phyloP scores from a whole-genome alignment of 495 filamentous ascomycete species.

The Chaetomium fimeti region DNA sequence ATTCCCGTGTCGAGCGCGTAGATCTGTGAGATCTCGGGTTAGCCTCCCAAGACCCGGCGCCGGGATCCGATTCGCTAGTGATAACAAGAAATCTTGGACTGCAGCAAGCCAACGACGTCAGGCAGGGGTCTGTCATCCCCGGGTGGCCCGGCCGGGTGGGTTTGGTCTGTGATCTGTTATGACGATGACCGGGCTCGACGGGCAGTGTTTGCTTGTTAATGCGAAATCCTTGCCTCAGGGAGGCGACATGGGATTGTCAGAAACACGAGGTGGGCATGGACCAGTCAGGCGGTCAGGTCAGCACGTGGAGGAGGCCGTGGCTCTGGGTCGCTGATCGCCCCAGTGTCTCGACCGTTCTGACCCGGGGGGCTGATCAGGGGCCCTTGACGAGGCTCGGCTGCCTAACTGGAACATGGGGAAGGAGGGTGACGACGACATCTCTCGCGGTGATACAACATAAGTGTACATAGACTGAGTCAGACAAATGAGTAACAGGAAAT shows the following conservation, averaged over 20 bases:
- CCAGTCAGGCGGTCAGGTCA: background rate
- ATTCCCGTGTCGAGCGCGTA: background rate
- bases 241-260: background rate
- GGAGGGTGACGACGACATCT: constrained; percentile 8
- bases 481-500: background rate
- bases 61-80: constrained; percentile 15
- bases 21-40: constrained; percentile 24
- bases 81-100: constrained; percentile 8
- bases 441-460: background rate
- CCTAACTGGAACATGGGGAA: background rate
- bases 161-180: background rate
- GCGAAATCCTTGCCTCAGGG: background rate
- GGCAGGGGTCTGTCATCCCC: background rate
- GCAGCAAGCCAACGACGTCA: background rate
- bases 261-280: background rate
- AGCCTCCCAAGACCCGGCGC: constrained; percentile 18
- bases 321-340: background rate
- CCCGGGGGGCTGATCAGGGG: constrained; percentile 5
- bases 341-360: background rate
- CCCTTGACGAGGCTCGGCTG: background rate
- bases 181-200: background rate
- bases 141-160: background rate
- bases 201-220: too few species aligned
- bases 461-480: constrained; percentile 14
- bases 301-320: constrained; percentile 14